These are phyloP conservation scores for Beauveria pseudobassiana DNA, from an alignment of 2,329 filamentous ascomycete genomes.

Conservation along the genomic window DNA sequence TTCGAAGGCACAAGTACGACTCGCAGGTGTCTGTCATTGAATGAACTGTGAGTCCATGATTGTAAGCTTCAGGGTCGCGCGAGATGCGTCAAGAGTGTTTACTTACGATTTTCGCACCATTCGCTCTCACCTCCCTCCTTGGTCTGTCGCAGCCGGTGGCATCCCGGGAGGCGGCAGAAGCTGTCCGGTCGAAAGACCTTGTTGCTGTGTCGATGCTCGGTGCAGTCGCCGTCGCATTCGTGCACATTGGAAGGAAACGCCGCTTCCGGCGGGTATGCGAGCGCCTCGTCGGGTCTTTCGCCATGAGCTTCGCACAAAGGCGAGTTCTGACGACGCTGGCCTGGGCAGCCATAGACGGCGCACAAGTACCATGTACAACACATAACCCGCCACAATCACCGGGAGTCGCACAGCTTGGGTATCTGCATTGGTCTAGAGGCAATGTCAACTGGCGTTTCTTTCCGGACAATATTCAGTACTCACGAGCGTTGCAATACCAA, in stretches of 20 bases:
- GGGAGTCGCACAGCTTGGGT: not conserved
- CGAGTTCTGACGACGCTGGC: not conserved
- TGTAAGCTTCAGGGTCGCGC: too few species aligned
- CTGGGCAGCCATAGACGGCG: not conserved
- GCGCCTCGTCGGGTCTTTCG: not conserved
- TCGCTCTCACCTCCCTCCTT: constrained; percentile 5
- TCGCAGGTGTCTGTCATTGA: not conserved
- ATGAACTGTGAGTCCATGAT: not conserved
- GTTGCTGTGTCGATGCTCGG: constrained; percentile 7
- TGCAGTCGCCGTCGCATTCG: not conserved
- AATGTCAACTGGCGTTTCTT: not conserved
- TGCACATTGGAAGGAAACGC: not conserved
- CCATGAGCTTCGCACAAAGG: not conserved
- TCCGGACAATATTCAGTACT: not conserved
- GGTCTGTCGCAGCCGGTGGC: not conserved
- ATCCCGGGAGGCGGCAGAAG: not conserved
- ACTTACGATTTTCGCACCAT: constrained; percentile 7
- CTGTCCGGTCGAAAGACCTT: not conserved
- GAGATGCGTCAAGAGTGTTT: too few species aligned
- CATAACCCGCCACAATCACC: not conserved
- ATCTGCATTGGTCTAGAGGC: not conserved
- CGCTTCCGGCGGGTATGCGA: not conserved
- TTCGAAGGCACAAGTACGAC: not conserved
- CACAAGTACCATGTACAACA: not conserved
- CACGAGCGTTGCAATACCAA: constrained; percentile 3